Evolutionary conservation across 768 basidiomycete genomes (phyloP), one percentile per base, ranked within the genome.

Genomic region (Tylopilus cervinicoccineus): DNA sequence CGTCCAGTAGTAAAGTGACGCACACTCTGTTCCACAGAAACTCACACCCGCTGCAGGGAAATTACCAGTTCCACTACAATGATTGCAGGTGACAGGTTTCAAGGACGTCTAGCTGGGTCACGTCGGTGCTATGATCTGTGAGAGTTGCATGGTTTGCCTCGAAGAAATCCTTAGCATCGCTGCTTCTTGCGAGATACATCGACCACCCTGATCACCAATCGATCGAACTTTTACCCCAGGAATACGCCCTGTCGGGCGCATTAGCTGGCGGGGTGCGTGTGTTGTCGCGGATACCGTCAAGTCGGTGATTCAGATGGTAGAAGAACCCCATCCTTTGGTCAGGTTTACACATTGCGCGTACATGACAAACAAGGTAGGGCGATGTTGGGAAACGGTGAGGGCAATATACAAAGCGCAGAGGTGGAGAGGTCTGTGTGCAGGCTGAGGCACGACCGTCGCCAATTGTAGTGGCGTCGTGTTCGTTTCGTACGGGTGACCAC

Each of bases 291-390:
- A 95, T 69, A 86, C 85, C 24, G 80, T 95, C 58, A 94, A 95
- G 71, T 88, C 85, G 50, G 82, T 87, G 38, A 88, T 94, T 64
- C 93, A 95, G 72, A 96, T 93, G 1, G 84, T 83, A 59, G 87
- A 87, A 48, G 89, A 93, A 64, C 74, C 93, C 43, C 75, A 83
- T 10, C 80, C 82, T 31, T 52, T 48, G n/a, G 45, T 54, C 20
- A 50, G 26, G 26, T 55, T 53, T 34, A 50, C 49, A n/a, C 53
- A 54, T 41, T 41, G 51, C 3, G 50, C 38, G 13, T 37, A 19
- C 41, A 40, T 56, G 43, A 52, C 39, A 45, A 66, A 31, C 56
- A 64, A 47, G 56, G 65, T 13, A 67, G 67, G 54, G 51, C 74
- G 79, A 12, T 84, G 86, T 64, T 60, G 75, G 34, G 68, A 76